These are phyloP conservation scores for Cryptococcus deneoformans DNA, from an alignment of 1,284 basidiomycete species.

Conservation along the genomic window DNA sequence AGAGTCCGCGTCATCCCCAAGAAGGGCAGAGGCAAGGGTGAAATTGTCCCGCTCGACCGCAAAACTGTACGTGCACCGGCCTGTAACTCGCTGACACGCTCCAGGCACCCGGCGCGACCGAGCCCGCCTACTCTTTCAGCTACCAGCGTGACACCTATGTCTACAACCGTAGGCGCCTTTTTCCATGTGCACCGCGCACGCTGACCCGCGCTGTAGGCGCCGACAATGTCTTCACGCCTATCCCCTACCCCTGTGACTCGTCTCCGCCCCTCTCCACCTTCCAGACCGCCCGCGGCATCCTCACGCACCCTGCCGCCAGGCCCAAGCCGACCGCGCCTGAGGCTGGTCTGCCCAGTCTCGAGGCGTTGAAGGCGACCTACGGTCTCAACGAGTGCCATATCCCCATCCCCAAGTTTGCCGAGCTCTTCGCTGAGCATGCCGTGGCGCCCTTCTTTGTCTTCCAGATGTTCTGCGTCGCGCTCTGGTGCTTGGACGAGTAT, in stretches of 20 bases:
- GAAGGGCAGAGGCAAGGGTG: conserved; percentile 83
- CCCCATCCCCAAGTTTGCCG: conserved; percentile 84
- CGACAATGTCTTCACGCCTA: conserved; percentile 69
- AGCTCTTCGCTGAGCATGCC: conserved; percentile 87
- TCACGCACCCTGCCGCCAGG: conserved; percentile 26
- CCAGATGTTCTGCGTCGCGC: conserved; percentile 90
- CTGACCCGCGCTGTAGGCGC: conserved; percentile 31
- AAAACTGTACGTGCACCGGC: conserved; percentile 50
- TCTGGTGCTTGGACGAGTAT: conserved; percentile 96
- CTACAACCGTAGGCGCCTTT: conserved; percentile 52
- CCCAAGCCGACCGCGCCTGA: conserved; percentile 35
- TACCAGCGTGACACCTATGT: conserved; percentile 97
- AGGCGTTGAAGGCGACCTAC: conserved; percentile 59
- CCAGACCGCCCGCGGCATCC: conserved; percentile 56
- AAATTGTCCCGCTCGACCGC: conserved; percentile 76
- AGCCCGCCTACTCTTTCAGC: conserved; percentile 75
- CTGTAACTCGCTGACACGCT: not conserved
- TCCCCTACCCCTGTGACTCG: conserved; percentile 84
- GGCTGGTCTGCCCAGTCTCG: conserved; percentile 41
- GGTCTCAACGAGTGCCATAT: conserved; percentile 94
- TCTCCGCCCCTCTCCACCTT: conserved; percentile 71
- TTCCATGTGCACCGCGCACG: not conserved
- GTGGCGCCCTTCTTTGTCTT: conserved; percentile 95
- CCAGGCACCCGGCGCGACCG: conserved; percentile 49
- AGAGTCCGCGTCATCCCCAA: conserved; percentile 82